Evolutionary conservation across 352 stramenopile genomes (phyloP).

Genomic region (Globisporangium radiosum): DNA sequence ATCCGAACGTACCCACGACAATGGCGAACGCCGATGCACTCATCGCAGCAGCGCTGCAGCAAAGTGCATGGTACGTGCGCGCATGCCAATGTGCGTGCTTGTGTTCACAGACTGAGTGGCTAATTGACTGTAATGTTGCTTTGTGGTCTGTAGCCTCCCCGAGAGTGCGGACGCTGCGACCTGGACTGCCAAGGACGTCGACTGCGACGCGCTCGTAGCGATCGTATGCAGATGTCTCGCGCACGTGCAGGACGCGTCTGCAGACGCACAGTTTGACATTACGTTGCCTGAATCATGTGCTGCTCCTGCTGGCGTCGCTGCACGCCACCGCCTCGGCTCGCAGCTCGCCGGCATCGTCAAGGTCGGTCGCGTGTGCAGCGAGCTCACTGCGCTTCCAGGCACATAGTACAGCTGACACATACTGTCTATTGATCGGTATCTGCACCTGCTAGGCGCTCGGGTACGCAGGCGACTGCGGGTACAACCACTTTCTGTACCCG

Average conservation of each 20-base stretch:
- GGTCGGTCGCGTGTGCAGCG: slow-evolving; percentile 15
- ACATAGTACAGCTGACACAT: not conserved
- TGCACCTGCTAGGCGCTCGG: slow-evolving; percentile 45
- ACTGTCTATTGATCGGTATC: not conserved
- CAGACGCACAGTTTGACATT: slow-evolving; percentile 17
- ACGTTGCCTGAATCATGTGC: slow-evolving; percentile 14
- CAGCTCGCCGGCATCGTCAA: slow-evolving; percentile 71
- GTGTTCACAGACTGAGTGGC: too few species aligned
- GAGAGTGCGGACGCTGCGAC: not conserved
- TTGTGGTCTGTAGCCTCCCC: slow-evolving; percentile 1
- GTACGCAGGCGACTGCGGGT: slow-evolving; percentile 79
- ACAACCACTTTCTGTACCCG: slow-evolving; percentile 88
- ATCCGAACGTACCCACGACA: not conserved
- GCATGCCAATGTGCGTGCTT: not conserved
- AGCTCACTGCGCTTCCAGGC: too few species aligned
- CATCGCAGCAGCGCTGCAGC: slow-evolving; percentile 40
- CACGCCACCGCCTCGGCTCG: slow-evolving; percentile 67
- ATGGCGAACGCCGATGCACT: slow-evolving; percentile 45
- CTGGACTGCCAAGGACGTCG: slow-evolving; percentile 25
- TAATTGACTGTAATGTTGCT: not conserved
- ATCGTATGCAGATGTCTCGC: slow-evolving; percentile 42
- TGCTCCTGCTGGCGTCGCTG: slow-evolving; percentile 50
- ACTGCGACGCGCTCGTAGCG: slow-evolving; percentile 34
- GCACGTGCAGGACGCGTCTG: slow-evolving; percentile 23
- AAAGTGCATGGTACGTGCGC: slow-evolving; percentile 31